Evolutionary conservation across 768 basidiomycete genomes (phyloP).

Genomic region (Trametes sanguinea): DNA sequence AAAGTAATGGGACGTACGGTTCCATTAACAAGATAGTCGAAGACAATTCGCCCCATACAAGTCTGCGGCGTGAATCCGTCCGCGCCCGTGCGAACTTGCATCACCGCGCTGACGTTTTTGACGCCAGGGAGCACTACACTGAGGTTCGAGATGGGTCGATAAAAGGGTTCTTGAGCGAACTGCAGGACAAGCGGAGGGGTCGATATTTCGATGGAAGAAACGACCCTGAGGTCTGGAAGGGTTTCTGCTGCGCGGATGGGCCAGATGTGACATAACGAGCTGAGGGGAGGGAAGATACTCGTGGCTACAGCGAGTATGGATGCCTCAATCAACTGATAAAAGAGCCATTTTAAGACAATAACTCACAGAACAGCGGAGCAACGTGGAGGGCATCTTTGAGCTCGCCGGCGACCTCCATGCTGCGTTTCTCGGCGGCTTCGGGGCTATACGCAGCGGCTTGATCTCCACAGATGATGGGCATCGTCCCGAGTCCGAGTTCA

Average conservation of each 20-base stretch:
- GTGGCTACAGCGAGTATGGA: no score
- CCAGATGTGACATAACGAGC: conserved; percentile 8
- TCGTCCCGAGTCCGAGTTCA: not conserved
- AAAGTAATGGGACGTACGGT: not conserved
- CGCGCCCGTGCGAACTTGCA: not conserved
- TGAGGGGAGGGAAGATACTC: not conserved
- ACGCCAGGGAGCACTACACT: not conserved
- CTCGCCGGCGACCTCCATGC: not conserved
- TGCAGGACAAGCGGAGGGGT: not conserved
- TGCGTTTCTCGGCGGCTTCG: not conserved
- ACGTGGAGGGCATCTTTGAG: not conserved
- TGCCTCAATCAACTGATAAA: no score
- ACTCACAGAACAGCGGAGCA: not conserved
- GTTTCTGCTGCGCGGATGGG: not conserved
- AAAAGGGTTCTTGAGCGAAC: not conserved
- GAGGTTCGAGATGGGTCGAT: not conserved
- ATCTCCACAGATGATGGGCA: conserved; percentile 2
- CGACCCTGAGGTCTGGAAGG: not conserved
- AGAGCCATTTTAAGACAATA: no score
- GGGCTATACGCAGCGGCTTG: not conserved
- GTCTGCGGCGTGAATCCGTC: not conserved
- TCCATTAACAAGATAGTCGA: not conserved
- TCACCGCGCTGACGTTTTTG: not conserved
- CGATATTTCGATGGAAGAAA: not conserved
- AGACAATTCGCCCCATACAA: not conserved